Evolutionary conservation across 2,329 filamentous ascomycete genomes (phyloP).

Genomic region (Exserohilum rostratum): DNA sequence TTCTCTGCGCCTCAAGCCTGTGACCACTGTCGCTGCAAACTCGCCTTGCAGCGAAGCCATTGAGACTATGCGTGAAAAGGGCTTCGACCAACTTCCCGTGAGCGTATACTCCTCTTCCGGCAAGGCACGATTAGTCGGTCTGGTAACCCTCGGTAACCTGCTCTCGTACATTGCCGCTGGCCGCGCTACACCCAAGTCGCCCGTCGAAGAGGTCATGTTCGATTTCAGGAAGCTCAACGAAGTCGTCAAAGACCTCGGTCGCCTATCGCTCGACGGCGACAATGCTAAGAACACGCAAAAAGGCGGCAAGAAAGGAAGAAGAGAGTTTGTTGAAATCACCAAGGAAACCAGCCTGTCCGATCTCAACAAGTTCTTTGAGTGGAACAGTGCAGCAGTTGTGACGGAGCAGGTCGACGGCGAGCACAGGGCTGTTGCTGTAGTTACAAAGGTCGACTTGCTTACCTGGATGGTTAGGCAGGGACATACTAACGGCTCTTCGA

Average conservation of each 20-base stretch:
- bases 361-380: constrained; percentile 93
- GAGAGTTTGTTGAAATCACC: constrained; percentile 91
- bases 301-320: constrained; percentile 44
- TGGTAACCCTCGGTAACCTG: constrained; percentile 93
- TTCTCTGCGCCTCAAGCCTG: constrained; percentile 86
- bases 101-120: constrained; percentile 63
- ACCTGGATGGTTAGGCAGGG: constrained; percentile 77
- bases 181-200: constrained; percentile 73
- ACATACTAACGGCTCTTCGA: constrained; percentile 6
- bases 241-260: constrained; percentile 76
- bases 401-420: constrained; percentile 72
- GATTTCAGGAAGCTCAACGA: constrained; percentile 88
- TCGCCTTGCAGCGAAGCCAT: constrained; percentile 84
- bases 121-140: constrained; percentile 78
- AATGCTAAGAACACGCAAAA: constrained; percentile 21
- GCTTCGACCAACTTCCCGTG: constrained; percentile 96
- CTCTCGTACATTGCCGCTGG: constrained; percentile 87
- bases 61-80: constrained; percentile 97
- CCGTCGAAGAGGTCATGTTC: constrained; percentile 92
- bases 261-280: constrained; percentile 43
- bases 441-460: constrained; percentile 94
- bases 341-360: constrained; percentile 82
- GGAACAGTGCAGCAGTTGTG: constrained; percentile 95
- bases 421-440: constrained; percentile 82
- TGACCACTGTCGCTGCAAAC: constrained; percentile 78